Evolutionary conservation across 2,329 filamentous ascomycete species (phyloP).

Genomic region (Sclerotinia trifoliorum): DNA sequence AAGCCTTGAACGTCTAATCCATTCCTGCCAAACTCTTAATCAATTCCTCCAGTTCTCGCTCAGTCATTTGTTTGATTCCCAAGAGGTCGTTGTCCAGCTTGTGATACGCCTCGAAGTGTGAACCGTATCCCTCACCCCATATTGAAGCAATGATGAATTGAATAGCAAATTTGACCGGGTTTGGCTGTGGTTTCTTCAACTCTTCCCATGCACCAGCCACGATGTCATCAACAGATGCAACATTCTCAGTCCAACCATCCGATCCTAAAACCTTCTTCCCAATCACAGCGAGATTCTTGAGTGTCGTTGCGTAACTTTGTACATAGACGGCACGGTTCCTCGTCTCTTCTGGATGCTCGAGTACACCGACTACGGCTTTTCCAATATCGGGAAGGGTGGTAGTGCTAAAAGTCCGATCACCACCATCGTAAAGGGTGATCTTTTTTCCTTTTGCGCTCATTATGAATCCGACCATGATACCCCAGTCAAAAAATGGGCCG

Average conservation of each 20-base stretch:
- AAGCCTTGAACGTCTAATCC: too few species aligned
- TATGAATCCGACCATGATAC: constrained; percentile 10
- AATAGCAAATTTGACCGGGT: constrained; percentile 26
- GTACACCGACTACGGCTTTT: constrained; percentile 39
- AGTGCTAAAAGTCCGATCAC: constrained; percentile 41
- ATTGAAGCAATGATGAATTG: constrained; percentile 35
- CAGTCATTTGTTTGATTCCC: constrained; percentile 67
- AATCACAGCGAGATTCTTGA: constrained; percentile 25
- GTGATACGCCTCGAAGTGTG: constrained; percentile 36
- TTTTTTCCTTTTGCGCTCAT: constrained; percentile 6
- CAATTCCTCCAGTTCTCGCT: constrained; percentile 42
- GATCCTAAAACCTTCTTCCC: constrained; percentile 28
- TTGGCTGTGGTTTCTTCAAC: constrained; percentile 25
- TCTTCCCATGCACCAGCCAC: constrained; percentile 28
- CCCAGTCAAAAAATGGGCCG: constrained; percentile 18
- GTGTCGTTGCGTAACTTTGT: constrained; percentile 29
- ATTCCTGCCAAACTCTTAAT: not conserved
- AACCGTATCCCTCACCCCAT: constrained; percentile 40
- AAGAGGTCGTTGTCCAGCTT: constrained; percentile 55
- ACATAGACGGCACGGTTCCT: constrained; percentile 29
- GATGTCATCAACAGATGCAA: constrained; percentile 24
- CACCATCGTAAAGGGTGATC: constrained; percentile 50
- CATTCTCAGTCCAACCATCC: constrained; percentile 29
- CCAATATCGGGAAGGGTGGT: constrained; percentile 39
- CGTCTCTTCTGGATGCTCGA: constrained; percentile 40